A percentile compares a stretch with the other conserved stretches of the same genome.
Evolutionary conservation across 2,329 filamentous ascomycete genomes (phyloP).

Genomic region (Trichoderma atrobrunneum): DNA sequence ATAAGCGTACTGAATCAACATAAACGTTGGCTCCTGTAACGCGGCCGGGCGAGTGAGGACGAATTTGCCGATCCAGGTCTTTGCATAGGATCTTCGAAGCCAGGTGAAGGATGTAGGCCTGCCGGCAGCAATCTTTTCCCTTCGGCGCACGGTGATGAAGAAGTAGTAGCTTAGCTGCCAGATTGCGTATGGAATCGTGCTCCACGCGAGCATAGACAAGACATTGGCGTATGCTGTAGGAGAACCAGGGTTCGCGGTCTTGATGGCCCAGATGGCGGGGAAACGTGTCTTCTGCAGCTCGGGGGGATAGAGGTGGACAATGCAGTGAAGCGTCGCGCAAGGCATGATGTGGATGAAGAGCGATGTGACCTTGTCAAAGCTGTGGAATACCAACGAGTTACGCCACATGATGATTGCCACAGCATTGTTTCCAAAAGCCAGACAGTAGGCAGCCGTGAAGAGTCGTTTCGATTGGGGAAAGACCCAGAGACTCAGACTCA

Average conservation of each 20-base stretch:
- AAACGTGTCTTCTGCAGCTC: slow-evolving; percentile 68
- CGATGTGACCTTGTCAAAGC: slow-evolving; percentile 94
- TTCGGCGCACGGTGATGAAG: slow-evolving; percentile 90
- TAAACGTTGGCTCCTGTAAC: slow-evolving; percentile 87
- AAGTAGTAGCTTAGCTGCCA: slow-evolving; percentile 96
- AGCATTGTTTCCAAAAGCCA: slow-evolving; percentile 95
- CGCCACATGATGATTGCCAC: slow-evolving; percentile 99
- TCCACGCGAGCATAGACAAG: slow-evolving; percentile 87
- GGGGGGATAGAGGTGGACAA: slow-evolving; percentile 75
- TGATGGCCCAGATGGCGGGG: slow-evolving; percentile 82
- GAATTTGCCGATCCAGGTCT: slow-evolving; percentile 81
- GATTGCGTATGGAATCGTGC: slow-evolving; percentile 83
- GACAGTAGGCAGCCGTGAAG: slow-evolving; percentile 87
- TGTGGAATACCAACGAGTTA: slow-evolving; percentile 97
- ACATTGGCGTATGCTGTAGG: slow-evolving; percentile 76
- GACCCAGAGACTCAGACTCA: slow-evolving; percentile 79
- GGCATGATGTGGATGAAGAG: slow-evolving; percentile 99
- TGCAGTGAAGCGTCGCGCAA: slow-evolving; percentile 85
- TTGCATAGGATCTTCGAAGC: slow-evolving; percentile 87
- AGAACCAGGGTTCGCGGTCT: slow-evolving; percentile 63
- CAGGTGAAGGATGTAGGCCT: slow-evolving; percentile 96
- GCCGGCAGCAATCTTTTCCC: slow-evolving; percentile 92
- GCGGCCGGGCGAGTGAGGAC: slow-evolving; percentile 73
- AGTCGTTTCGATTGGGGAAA: slow-evolving; percentile 89
- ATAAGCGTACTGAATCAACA: slow-evolving; percentile 92